phyloP scores from a whole-genome alignment of 2,329 filamentous ascomycete species.

The Ascochyta rabiei region DNA sequence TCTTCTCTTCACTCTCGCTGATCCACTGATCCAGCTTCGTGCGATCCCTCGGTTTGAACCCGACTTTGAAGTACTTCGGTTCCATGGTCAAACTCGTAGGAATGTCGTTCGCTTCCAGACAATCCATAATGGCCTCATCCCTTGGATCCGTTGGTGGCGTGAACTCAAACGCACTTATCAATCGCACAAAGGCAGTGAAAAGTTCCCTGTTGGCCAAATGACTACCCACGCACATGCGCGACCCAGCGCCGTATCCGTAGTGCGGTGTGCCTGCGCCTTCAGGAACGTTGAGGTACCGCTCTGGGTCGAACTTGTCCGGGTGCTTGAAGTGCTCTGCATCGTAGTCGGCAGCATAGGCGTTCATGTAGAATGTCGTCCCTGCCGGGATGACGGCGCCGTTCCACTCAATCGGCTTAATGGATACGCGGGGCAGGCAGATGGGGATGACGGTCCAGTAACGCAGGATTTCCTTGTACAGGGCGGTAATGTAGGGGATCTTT shows the following conservation, averaged over 20 bases:
- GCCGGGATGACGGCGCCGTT: conserved; percentile 71
- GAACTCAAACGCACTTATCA: conserved; percentile 56
- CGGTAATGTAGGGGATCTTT: conserved; percentile 77
- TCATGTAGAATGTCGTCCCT: conserved; percentile 79
- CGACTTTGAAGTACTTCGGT: conserved; percentile 58
- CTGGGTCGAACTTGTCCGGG: conserved; percentile 68
- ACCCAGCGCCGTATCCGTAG: conserved; percentile 56
- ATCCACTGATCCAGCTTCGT: conserved; percentile 54
- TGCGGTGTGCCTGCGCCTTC: conserved; percentile 56
- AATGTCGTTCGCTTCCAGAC: conserved; percentile 53
- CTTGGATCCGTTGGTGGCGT: conserved; percentile 47
- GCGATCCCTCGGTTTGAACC: conserved; percentile 53
- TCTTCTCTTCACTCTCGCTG: conserved; percentile 54
- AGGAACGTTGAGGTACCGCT: conserved; percentile 66
- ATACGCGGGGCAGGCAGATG: conserved; percentile 75
- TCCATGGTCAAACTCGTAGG: conserved; percentile 58
- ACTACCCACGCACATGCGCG: conserved; percentile 55
- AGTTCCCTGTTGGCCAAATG: conserved; percentile 52
- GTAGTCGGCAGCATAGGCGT: conserved; percentile 77
- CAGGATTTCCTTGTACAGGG: conserved; percentile 77
- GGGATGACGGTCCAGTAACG: conserved; percentile 82
- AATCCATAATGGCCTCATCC: conserved; percentile 53
- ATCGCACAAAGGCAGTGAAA: conserved; percentile 55
- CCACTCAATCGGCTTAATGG: conserved; percentile 74
- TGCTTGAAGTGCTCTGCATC: conserved; percentile 71